A percentile compares a stretch with the other conserved stretches of the same genome.
These are phyloP conservation scores for Botrytis porri DNA, from an alignment of 2,329 filamentous ascomycete genomes.

Conservation along the genomic window DNA sequence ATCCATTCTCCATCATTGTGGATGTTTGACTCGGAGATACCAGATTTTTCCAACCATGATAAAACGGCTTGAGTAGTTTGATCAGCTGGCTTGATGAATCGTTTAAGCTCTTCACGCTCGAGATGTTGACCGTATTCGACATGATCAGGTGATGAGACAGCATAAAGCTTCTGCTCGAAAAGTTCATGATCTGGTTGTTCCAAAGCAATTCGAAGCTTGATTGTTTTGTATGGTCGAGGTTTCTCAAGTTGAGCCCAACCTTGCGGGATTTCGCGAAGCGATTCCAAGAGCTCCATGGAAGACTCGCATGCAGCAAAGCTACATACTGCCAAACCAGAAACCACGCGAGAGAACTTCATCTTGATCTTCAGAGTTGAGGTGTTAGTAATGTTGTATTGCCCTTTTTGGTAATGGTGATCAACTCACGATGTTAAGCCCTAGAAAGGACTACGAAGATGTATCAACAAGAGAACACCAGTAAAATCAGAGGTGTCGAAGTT, in stretches of 20 bases:
- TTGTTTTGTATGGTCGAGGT: conserved; percentile 23
- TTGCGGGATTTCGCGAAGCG: conserved; percentile 26
- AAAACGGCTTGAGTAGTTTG: conserved; percentile 51
- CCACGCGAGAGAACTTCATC: conserved; percentile 16
- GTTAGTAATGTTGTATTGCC: background rate
- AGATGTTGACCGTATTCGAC: conserved; percentile 53
- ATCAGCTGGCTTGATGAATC: conserved; percentile 50
- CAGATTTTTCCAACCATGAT: conserved; percentile 53
- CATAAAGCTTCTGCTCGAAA: conserved; percentile 43
- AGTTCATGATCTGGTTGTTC: conserved; percentile 45
- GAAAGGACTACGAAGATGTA: background rate
- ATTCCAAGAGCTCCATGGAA: conserved; percentile 29
- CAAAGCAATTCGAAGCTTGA: conserved; percentile 36
- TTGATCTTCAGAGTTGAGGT: background rate
- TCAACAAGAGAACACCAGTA: background rate
- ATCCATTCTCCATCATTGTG: conserved; percentile 55
- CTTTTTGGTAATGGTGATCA: background rate
- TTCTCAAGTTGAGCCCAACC: conserved; percentile 30
- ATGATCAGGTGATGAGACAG: conserved; percentile 47
- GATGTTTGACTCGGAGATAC: conserved; percentile 45
- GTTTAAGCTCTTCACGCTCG: conserved; percentile 48
- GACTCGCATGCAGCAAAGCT: conserved; percentile 18
- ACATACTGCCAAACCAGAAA: conserved; percentile 11
- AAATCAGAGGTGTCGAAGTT: background rate
- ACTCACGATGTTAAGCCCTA: conserved; percentile 1